These are phyloP conservation scores for Blastobotrys apis DNA, from an alignment of 1,139 yeast genomes.

Conservation along the genomic window DNA sequence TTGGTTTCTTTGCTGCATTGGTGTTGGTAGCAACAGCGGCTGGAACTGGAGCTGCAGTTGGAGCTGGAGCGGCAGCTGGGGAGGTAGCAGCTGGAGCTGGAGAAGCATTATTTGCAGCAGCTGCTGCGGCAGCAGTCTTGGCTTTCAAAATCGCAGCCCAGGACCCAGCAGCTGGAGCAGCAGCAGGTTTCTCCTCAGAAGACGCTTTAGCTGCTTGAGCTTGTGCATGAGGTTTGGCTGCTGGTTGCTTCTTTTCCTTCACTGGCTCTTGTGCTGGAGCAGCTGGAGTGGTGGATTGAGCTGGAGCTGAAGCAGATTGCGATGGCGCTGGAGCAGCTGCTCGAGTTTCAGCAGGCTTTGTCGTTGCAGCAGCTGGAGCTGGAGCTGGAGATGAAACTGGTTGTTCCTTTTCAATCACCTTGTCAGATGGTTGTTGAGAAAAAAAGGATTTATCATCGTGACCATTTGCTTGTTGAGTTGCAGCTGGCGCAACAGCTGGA, in stretches of 20 bases:
- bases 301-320: slow-evolving; percentile 15
- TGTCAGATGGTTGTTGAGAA: slow-evolving; percentile 6
- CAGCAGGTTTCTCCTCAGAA: slow-evolving; percentile 13
- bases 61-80: slow-evolving; percentile 7
- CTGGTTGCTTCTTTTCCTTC: background rate
- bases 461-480: slow-evolving; percentile 4
- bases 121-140: slow-evolving; percentile 6
- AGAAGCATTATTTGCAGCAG: slow-evolving; percentile 12
- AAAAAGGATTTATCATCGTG: slow-evolving; percentile 11
- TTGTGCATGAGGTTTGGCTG: too few species aligned
- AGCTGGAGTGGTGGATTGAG: slow-evolving; percentile 13
- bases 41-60: background rate
- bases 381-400: slow-evolving; percentile 10
- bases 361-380: slow-evolving; percentile 15
- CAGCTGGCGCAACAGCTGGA: slow-evolving; percentile 8
- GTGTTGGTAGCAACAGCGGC: background rate
- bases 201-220: slow-evolving; percentile 13
- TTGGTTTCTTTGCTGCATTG: background rate
- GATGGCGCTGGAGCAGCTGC: slow-evolving; percentile 14
- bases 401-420: background rate
- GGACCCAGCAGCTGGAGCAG: slow-evolving; percentile 26
- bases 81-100: slow-evolving; percentile 10
- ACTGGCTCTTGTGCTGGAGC: background rate
- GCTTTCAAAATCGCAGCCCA: slow-evolving; percentile 31
- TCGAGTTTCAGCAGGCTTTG: too few species aligned